Evolutionary conservation across 176 grass and related monocot genomes (phyloP).

Genomic region (Oryza officinalis): DNA sequence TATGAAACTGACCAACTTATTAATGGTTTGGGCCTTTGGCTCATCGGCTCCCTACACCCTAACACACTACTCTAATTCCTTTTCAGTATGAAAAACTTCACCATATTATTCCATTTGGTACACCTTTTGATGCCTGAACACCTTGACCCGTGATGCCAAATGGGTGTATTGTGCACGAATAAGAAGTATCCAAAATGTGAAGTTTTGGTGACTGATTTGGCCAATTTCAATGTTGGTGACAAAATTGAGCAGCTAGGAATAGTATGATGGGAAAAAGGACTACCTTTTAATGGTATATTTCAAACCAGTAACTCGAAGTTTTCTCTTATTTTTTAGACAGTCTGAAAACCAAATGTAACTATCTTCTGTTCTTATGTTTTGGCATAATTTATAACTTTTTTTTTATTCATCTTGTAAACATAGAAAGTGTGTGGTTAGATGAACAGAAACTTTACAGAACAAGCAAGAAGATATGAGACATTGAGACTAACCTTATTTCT

Average conservation of each 20-base stretch:
- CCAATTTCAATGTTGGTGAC: not conserved
- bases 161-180: not conserved
- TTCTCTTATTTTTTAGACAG: not conserved
- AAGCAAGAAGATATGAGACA: not conserved
- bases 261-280: not conserved
- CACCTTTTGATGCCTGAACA: not conserved
- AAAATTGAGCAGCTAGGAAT: not conserved
- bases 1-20: not conserved
- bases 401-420: not conserved
- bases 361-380: not conserved
- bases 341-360: not conserved
- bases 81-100: not conserved
- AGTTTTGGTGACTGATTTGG: not conserved
- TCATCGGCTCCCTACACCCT: not conserved
- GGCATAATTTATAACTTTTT: not conserved
- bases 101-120: not conserved
- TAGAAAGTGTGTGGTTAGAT: not conserved
- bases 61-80: not conserved
- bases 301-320: not conserved
- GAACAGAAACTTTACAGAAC: not conserved
- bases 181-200: not conserved
- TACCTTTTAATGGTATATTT: conserved; percentile 2
- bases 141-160: not conserved
- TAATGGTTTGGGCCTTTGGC: not conserved
- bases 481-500: conserved; percentile 52